phyloP scores from a whole-genome alignment of 2,329 filamentous ascomycete genomes.

The Ophiostoma fasciatum region DNA sequence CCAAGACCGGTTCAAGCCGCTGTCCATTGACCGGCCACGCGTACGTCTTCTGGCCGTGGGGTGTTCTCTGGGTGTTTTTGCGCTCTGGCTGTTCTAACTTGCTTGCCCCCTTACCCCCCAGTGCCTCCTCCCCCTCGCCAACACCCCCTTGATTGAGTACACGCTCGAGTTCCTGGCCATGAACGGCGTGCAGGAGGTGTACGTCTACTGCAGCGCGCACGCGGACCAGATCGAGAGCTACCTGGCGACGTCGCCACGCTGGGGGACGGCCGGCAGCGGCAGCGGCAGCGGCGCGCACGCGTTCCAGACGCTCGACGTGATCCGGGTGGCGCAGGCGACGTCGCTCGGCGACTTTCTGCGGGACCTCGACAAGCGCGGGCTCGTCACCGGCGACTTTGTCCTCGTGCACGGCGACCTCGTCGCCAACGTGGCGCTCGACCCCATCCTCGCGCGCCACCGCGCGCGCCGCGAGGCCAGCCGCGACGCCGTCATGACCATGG shows the following conservation, averaged over 20 bases:
- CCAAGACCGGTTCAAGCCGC: conserved; percentile 79
- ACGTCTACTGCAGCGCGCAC: conserved; percentile 80
- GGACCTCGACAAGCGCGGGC: conserved; percentile 71
- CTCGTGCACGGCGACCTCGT: conserved; percentile 87
- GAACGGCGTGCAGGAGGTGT: conserved; percentile 88
- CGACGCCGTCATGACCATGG: conserved; percentile 95
- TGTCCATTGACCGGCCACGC: conserved; percentile 76
- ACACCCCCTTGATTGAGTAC: conserved; percentile 92
- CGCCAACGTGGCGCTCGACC: conserved; percentile 75
- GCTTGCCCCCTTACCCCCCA: too few species aligned
- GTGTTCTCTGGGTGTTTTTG: too few species aligned
- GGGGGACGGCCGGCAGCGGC: conserved; percentile 40
- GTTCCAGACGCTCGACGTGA: conserved; percentile 68
- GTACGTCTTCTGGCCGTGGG: too few species aligned
- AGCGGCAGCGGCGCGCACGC: conserved; percentile 25
- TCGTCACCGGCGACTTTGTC: conserved; percentile 83
- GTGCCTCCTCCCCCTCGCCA: conserved; percentile 87
- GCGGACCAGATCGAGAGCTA: conserved; percentile 78
- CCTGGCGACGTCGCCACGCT: conserved; percentile 57
- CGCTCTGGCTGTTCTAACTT: too few species aligned
- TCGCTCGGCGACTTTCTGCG: conserved; percentile 91
- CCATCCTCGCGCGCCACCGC: conserved; percentile 62
- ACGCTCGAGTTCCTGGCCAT: conserved; percentile 92
- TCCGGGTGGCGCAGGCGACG: conserved; percentile 67
- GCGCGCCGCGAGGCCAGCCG: conserved; percentile 70